A percentile compares a stretch with the other conserved stretches of the same genome.
Evolutionary conservation across 2,329 filamentous ascomycete species (phyloP).

Genomic region (Ilyonectria sp.): DNA sequence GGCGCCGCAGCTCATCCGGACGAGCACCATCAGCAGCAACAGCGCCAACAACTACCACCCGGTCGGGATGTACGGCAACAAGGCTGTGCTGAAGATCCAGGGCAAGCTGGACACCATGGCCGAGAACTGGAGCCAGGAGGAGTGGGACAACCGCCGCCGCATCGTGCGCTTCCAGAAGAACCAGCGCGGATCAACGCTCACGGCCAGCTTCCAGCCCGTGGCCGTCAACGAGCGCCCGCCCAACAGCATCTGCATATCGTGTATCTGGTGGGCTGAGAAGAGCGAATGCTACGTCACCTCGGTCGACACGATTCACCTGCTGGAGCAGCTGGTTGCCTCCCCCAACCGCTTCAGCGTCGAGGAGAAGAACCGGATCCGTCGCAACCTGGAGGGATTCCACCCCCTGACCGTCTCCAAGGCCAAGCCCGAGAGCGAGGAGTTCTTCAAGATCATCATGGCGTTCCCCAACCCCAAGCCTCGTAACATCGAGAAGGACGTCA

Average conservation of each 20-base stretch:
- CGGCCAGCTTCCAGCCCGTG: slow-evolving; percentile 84
- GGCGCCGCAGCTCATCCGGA: slow-evolving; percentile 68
- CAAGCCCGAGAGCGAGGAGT: slow-evolving; percentile 93
- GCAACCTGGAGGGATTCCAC: slow-evolving; percentile 95
- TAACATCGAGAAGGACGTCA: slow-evolving; percentile 99
- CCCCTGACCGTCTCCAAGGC: slow-evolving; percentile 94
- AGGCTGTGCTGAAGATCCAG: slow-evolving; percentile 87
- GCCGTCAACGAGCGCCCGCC: slow-evolving; percentile 83
- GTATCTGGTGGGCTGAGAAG: slow-evolving; percentile 97
- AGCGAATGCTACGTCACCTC: slow-evolving; percentile 94
- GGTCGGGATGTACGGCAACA: slow-evolving; percentile 85
- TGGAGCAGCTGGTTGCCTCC: slow-evolving; percentile 87
- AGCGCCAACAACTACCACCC: slow-evolving; percentile 75
- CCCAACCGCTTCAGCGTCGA: slow-evolving; percentile 90
- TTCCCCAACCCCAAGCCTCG: slow-evolving; percentile 95
- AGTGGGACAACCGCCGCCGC: slow-evolving; percentile 83
- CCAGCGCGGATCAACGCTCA: slow-evolving; percentile 86
- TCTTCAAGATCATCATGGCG: slow-evolving; percentile 99
- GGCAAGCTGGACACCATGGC: slow-evolving; percentile 90
- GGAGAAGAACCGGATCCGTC: slow-evolving; percentile 97
- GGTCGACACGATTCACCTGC: slow-evolving; percentile 95
- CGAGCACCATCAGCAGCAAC: slow-evolving; percentile 66
- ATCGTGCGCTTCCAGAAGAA: slow-evolving; percentile 91
- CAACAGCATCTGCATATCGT: slow-evolving; percentile 95
- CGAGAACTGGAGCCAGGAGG: slow-evolving; percentile 85